Percentiles rank a stretch among this genome's conserved stretches.
Conservation (phyloP, 169 alveolate genomes). For the Eimeria zaria region DNA sequence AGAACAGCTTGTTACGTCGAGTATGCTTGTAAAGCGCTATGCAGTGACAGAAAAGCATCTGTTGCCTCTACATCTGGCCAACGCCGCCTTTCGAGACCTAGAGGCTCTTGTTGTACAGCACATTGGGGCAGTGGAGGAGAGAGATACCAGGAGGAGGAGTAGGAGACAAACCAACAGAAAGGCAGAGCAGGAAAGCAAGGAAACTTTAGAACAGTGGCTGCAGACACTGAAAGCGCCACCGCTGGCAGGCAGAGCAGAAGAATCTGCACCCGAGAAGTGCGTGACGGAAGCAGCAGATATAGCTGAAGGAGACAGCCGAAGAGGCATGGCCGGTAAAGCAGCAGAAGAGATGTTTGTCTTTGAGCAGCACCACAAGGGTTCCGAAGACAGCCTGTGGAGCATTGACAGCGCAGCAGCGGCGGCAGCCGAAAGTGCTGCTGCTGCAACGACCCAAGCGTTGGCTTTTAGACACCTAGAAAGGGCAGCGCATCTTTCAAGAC, state of each 20-base stretch:
- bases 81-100: slow-evolving; percentile 36
- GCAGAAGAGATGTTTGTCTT: slow-evolving; percentile 22
- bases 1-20: slow-evolving; percentile 47
- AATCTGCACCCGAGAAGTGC: too few species aligned
- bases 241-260: background rate
- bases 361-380: slow-evolving; percentile 16
- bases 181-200: background rate
- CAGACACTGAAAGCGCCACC: background rate
- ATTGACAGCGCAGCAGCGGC: slow-evolving; percentile 48
- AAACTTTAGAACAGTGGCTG: slow-evolving; percentile 25
- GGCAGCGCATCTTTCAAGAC: slow-evolving; percentile 61
- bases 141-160: slow-evolving; percentile 22
- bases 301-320: background rate
- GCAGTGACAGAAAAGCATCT: slow-evolving; percentile 28
- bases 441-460: slow-evolving; percentile 7
- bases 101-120: slow-evolving; percentile 64
- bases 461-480: slow-evolving; percentile 48
- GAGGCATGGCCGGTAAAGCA: background rate
- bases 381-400: slow-evolving; percentile 5
- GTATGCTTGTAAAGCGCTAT: slow-evolving; percentile 31
- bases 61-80: slow-evolving; percentile 60
- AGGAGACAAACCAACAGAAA: background rate
- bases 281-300: background rate
- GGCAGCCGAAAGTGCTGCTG: slow-evolving; percentile 60
- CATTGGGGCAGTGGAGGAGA: slow-evolving; percentile 41